Conservation (phyloP, 441 rosid genomes). For the Manihot esculenta region DNA sequence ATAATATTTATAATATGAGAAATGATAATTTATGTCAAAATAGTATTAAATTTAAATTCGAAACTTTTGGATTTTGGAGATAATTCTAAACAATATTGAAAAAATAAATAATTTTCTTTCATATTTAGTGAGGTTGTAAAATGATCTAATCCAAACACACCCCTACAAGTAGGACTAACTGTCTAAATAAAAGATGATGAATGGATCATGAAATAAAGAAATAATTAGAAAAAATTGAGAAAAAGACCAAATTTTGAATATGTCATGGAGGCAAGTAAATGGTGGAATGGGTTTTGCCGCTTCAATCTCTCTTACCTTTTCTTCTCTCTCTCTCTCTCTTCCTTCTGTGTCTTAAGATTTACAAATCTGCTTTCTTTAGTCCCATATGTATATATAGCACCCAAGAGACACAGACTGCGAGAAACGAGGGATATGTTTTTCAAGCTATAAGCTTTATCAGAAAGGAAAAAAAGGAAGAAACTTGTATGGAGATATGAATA, state of each 20-base stretch:
- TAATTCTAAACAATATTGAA: too few species aligned
- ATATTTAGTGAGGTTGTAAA: too few species aligned
- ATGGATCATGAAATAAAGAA: neutral
- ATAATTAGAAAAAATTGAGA: neutral
- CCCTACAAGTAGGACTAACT: neutral
- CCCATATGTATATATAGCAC: neutral
- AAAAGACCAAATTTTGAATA: conserved; percentile 10
- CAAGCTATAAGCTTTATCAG: neutral
- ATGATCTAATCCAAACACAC: neutral
- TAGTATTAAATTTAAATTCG: too few species aligned
- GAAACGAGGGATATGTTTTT: neutral
- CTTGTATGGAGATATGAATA: neutral
- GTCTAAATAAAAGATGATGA: neutral
- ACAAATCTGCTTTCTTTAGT: neutral
- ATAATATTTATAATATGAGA: too few species aligned
- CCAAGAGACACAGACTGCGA: neutral
- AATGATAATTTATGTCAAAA: too few species aligned
- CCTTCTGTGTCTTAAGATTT: neutral
- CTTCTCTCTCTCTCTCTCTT: neutral
- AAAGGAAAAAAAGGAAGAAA: neutral
- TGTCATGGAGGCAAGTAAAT: conserved; percentile 9
- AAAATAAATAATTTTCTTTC: too few species aligned
- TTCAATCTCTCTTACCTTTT: conserved; percentile 4
- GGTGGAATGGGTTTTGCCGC: conserved; percentile 13
- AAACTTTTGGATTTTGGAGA: too few species aligned